These are phyloP conservation scores for Botryotinia globosa DNA, from an alignment of 2,329 filamentous ascomycete genomes.

Conservation along the genomic window DNA sequence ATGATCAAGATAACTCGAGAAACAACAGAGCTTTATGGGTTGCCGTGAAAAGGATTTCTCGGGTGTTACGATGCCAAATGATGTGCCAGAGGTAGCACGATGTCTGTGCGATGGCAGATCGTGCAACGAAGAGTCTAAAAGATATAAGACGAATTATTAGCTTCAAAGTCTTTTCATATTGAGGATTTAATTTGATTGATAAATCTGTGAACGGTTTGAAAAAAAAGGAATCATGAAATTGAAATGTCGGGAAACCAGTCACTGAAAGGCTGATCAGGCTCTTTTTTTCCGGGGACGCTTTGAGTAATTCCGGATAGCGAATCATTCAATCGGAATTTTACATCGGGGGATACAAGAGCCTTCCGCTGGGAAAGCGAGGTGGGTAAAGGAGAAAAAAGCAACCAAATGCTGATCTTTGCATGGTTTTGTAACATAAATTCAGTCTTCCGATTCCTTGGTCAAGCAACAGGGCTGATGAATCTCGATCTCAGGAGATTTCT, in stretches of 20 bases:
- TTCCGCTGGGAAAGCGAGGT: background rate
- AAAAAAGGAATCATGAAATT: background rate
- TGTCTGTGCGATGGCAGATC: background rate
- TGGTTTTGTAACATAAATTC: background rate
- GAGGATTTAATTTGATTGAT: background rate
- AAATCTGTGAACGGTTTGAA: background rate
- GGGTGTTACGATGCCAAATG: background rate
- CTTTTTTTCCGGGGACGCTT: background rate
- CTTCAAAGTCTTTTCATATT: background rate
- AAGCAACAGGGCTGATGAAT: background rate
- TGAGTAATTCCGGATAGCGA: background rate
- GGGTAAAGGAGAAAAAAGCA: background rate
- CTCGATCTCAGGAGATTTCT: background rate
- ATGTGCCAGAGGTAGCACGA: background rate
- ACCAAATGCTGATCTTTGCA: background rate
- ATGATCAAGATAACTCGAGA: background rate
- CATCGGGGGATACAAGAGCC: background rate
- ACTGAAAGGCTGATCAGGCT: background rate
- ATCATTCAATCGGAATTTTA: background rate
- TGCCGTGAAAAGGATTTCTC: background rate
- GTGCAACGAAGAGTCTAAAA: background rate
- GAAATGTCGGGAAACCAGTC: background rate
- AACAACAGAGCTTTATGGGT: background rate
- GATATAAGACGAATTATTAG: background rate
- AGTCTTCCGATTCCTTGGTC: background rate